Base-by-base conservation (phyloP, 495 filamentous ascomycete genomes). In the Daldinia childiae region DNA sequence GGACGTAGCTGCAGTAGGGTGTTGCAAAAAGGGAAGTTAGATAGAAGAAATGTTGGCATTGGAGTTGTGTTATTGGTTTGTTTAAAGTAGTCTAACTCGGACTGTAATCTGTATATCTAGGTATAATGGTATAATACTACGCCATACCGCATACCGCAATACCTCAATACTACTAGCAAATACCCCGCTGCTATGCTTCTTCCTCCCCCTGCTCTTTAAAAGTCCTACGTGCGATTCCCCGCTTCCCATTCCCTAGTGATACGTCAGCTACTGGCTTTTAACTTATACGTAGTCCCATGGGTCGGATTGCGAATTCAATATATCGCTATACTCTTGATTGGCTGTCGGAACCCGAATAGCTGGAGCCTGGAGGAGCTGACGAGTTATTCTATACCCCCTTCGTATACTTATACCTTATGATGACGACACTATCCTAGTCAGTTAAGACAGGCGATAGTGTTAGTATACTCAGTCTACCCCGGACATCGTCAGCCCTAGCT, bases 1-100 rank as follows among this genome's bases (percentile, higher is more conserved):
- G 8, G 34, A 45, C 8, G 26, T n/a, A 51, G 51, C 4, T 69
- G 54, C 52, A 69, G 52, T 19, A 59, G 14, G 6, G 6, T 17
- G 43, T 51, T 63, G 58, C 64, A 48, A 68, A 72, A 72, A 57
- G 39, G 69, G 69, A 68, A 73, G 71, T 21, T 73, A 34, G 66
- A 62, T 69, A 62, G 50, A 58, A 19, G 57, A 63, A 61, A 21
- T 41, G 57, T 41, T 58, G 58, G 30, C 11, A 34, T 4, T 3
- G 8, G 24, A 2, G 24, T 15, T 32, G 14, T 32, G 39, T 27
- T 38, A 73, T 73, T 73, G 70, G 70, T 27, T 51, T 38, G 14
- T 61, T 43, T 9, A 4, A 8, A 30, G 36, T 15, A 32, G 29
- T 56, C 57, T 58, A 58, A 19, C 48, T 21, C 26, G 45, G 43